Percentiles rank a stretch among this genome's conserved stretches.
Conservation (phyloP, 768 basidiomycete species). For the Calvatia gigantea region DNA sequence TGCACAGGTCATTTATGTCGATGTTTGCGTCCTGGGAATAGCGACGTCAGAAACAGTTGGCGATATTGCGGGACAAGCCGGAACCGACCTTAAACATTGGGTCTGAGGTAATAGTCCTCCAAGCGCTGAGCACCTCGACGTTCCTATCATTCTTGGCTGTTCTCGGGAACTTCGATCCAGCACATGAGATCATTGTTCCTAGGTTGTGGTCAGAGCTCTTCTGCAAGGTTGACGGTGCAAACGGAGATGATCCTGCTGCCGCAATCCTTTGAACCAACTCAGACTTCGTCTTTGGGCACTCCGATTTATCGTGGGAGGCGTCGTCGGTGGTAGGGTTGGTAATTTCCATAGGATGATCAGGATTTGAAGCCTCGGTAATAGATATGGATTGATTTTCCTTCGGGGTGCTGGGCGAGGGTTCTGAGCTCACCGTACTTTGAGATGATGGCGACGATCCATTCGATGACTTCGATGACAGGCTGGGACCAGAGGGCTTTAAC, state of each 20-base stretch:
- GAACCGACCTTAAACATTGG: slow-evolving; percentile 68
- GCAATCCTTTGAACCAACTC: slow-evolving; percentile 45
- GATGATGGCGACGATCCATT: slow-evolving; percentile 42
- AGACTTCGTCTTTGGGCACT: slow-evolving; percentile 22
- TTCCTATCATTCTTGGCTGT: slow-evolving; percentile 70
- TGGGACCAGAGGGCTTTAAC: slow-evolving; percentile 18
- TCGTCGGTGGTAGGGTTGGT: slow-evolving; percentile 17
- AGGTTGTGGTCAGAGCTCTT: slow-evolving; percentile 42
- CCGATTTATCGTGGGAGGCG: slow-evolving; percentile 11
- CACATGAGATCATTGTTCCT: slow-evolving; percentile 60
- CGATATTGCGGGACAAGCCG: slow-evolving; percentile 7
- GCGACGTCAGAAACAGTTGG: slow-evolving; percentile 10
- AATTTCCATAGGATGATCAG: slow-evolving; percentile 16
- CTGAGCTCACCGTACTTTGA: slow-evolving; percentile 21
- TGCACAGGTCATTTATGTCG: slow-evolving; percentile 76
- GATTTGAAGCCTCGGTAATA: slow-evolving; percentile 20
- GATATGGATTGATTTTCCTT: slow-evolving; percentile 21
- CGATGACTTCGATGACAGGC: slow-evolving; percentile 21
- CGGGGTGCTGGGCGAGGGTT: slow-evolving; percentile 32
- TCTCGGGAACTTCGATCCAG: slow-evolving; percentile 64
- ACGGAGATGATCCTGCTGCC: slow-evolving; percentile 57
- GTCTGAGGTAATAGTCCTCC: slow-evolving; percentile 71
- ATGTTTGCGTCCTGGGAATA: slow-evolving; percentile 45
- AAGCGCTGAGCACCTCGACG: slow-evolving; percentile 74
- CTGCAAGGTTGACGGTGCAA: slow-evolving; percentile 37